Conservation (phyloP, 1,139 yeast species). For the Waltiozyma sp. region DNA sequence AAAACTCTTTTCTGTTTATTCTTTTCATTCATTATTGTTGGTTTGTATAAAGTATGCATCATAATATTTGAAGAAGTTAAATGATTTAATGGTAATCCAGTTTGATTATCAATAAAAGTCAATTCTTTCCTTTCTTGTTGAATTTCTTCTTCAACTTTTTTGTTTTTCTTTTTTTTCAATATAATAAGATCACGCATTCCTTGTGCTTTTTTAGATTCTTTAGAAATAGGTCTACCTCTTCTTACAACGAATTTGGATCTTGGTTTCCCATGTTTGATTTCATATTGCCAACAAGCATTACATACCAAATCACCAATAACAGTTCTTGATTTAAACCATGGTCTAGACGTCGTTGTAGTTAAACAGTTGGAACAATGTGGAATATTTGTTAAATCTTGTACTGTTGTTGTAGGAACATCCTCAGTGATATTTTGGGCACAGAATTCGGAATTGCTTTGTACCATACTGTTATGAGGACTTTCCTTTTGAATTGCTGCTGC, state of each 20-base stretch:
- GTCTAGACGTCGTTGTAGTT: not conserved
- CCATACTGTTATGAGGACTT: no score
- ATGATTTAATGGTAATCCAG: no score
- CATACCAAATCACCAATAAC: not conserved
- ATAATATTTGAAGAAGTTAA: no score
- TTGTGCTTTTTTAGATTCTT: not conserved
- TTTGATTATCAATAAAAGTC: no score
- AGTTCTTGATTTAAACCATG: not conserved
- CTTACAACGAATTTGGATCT: not conserved
- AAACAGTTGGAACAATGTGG: not conserved
- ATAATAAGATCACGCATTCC: not conserved
- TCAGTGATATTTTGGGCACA: no score
- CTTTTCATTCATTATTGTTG: not conserved
- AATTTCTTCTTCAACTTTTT: no score
- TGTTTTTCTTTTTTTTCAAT: no score
- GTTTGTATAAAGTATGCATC: not conserved
- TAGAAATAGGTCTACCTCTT: not conserved
- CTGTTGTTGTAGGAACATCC: not conserved
- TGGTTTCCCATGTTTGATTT: not conserved
- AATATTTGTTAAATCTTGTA: not conserved
- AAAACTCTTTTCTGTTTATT: not conserved
- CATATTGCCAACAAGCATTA: not conserved
- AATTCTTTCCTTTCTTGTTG: no score
- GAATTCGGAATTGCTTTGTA: not conserved
- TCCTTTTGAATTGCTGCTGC: no score